phyloP scores from a whole-genome alignment of 78 protist species.

The Dictyostelium citrinum region DNA sequence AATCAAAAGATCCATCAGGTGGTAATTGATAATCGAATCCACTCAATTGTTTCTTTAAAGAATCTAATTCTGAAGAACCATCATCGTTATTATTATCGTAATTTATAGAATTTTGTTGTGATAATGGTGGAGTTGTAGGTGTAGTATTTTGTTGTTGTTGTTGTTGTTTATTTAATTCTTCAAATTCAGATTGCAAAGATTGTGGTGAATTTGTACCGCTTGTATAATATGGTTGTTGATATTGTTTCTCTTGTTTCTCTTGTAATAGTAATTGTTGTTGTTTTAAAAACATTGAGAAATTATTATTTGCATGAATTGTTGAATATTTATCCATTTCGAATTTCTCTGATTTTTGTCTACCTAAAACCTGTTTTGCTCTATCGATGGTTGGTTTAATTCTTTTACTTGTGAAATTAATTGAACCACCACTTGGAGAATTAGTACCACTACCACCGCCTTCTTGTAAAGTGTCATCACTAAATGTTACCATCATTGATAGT shows the following conservation, averaged over 20 bases:
- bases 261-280: constrained; percentile 26
- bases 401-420: not conserved
- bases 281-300: not conserved
- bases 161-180: constrained; percentile 17
- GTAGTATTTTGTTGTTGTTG: too few relatives aligned
- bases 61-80: not conserved
- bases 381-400: constrained; percentile 43
- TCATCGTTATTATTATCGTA: not conserved
- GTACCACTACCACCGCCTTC: not conserved
- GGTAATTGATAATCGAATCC: not conserved
- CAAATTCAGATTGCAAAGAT: constrained; percentile 41
- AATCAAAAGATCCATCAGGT: not conserved
- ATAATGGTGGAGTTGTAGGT: not conserved
- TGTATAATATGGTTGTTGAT: not conserved
- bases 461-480: not conserved
- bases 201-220: constrained; percentile 10
- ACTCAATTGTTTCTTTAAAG: constrained; percentile 18
- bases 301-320: not conserved
- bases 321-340: constrained; percentile 14
- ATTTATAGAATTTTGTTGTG: not conserved
- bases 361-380: constrained; percentile 10
- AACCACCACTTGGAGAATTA: not conserved
- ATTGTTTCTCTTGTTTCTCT: not conserved
- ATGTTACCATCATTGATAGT: constrained; percentile 68
- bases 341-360: constrained; percentile 55